Evolutionary conservation across 2,329 filamentous ascomycete species (phyloP), one percentile per base, ranked within the genome.

Genomic region (Capronia epimyces): DNA sequence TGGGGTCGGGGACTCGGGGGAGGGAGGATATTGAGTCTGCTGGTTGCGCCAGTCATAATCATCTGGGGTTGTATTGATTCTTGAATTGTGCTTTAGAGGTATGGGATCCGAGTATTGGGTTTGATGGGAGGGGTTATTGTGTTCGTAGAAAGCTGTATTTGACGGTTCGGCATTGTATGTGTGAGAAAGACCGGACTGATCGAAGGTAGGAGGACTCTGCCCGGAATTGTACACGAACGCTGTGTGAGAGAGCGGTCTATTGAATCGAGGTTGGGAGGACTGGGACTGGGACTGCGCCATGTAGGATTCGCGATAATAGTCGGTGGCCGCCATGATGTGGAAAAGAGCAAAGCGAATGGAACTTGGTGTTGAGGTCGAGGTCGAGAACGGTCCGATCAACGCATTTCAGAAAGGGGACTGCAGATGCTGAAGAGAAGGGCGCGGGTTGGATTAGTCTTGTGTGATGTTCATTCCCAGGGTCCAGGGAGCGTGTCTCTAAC

Each of bases 251-350:
- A 42, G 2, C 10, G 54, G 47, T 40, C 49, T 40, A 15, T 53
- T n/a, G 22, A 55, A 46, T 16, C 32, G 31, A 27, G 32, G 43
- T 18, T 52, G 48, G 7, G 48, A 46, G 10, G 52, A 47, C 18
- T 52, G 51, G n/a, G 36, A 45, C 49, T 44, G 44, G 10, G 52
- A 47, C 18, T 52, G 51, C 16, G 36, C 49, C 49, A 46, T 48
- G 39, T 46, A 43, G 55, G 60, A 31, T 53, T 69, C 65, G 60
- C 75, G 73, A 69, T 86, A 86, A 69, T 87, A 87, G 62, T 85
- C 79, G 71, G 82, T 78, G 57, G 79, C 74, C 39, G 81, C 77
- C 82, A 84, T 84, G 61, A 46, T 73, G 66, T 57, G 16, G 25
- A 29, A 34, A 46, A 43, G 25, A 39, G 24, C n/a, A 15, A 46